A percentile compares a stretch with the other conserved stretches of the same genome.
phyloP scores from a whole-genome alignment of 495 filamentous ascomycete genomes.

The Xylaria intraflava region DNA sequence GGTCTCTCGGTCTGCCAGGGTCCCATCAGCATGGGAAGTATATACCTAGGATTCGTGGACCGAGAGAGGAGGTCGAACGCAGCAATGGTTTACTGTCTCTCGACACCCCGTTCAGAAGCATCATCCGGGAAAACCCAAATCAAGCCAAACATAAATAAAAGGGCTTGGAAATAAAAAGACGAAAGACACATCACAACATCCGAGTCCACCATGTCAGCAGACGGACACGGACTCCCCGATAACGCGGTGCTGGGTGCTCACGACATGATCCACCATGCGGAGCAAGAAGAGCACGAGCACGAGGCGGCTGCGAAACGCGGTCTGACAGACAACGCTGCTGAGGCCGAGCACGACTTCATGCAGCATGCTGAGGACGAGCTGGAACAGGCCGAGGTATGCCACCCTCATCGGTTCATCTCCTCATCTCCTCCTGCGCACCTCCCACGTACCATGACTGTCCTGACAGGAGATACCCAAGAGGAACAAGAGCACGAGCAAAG shows the following conservation, averaged over 20 bases:
- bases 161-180: neutral
- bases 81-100: neutral
- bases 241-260: slow-evolving; percentile 19
- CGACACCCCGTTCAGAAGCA: neutral
- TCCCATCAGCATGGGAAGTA: neutral
- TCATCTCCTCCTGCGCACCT: neutral
- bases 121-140: neutral
- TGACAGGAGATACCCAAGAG: slow-evolving; percentile 5
- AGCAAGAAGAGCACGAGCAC: slow-evolving; percentile 28
- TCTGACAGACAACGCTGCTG: slow-evolving; percentile 20
- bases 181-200: slow-evolving; percentile 1
- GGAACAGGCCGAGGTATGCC: slow-evolving; percentile 19
- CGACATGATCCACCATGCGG: slow-evolving; percentile 30
- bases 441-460: neutral
- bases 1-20: neutral
- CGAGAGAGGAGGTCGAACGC: neutral
- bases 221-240: slow-evolving; percentile 25
- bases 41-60: neutral
- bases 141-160: neutral
- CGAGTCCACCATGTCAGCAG: slow-evolving; percentile 21
- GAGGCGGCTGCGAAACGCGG: slow-evolving; percentile 25
- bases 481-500: slow-evolving; percentile 13
- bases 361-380: slow-evolving; percentile 22
- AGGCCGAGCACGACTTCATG: slow-evolving; percentile 28
- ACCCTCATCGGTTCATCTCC: neutral